Evolutionary conservation across 192 early-diverging fungal species (phyloP).

Genomic region (Coemansia sp.): DNA sequence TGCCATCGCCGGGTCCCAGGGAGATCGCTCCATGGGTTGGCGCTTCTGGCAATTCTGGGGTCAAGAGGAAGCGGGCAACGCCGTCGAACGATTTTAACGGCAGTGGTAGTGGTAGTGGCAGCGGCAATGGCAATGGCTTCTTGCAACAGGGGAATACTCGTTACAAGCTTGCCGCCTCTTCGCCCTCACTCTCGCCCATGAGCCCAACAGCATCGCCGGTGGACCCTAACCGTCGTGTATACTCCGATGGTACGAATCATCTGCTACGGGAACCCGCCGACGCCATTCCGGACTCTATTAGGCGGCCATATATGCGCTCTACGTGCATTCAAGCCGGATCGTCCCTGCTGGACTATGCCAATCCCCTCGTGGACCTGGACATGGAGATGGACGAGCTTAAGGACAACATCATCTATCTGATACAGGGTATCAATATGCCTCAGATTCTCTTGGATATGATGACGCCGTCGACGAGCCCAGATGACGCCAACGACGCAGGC

Average conservation of each 20-base stretch:
- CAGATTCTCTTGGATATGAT: conserved; percentile 35
- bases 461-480: neutral
- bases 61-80: neutral
- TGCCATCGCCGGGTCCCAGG: neutral
- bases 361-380: neutral
- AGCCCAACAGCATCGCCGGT: neutral
- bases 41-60: neutral
- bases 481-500: neutral
- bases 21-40: neutral
- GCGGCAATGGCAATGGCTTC: neutral
- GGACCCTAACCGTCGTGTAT: neutral
- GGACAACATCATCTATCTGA: conserved; percentile 35
- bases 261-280: neutral
- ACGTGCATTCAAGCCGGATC: neutral
- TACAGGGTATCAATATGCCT: conserved; percentile 42
- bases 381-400: conserved; percentile 40
- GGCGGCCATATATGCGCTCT: neutral
- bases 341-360: conserved; percentile 7
- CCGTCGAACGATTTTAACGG: neutral
- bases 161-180: neutral
- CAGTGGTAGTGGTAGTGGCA: neutral
- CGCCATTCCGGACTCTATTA: neutral
- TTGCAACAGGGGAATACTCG: neutral
- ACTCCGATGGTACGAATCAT: neutral
- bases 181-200: neutral